A percentile compares a stretch with the other conserved stretches of the same genome.
Conservation (phyloP, 768 basidiomycete species). For the Naematelia encephala region DNA sequence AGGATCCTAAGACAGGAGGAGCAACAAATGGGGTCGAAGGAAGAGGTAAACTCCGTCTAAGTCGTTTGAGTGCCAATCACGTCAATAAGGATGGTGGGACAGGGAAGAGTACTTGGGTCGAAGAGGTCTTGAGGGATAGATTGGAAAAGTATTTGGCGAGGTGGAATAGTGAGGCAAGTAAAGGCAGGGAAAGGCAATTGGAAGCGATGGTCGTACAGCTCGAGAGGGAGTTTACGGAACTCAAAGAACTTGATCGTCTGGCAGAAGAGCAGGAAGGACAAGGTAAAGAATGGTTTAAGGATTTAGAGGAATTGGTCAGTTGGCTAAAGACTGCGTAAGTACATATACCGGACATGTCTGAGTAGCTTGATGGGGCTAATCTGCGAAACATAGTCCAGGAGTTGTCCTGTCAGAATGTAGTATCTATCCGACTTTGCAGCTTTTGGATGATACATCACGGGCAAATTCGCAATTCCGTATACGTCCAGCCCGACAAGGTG, state of each 20-base stretch:
- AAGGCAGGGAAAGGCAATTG: constrained; percentile 9
- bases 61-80: constrained; percentile 30
- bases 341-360: background rate
- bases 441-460: constrained; percentile 3
- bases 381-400: background rate
- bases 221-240: constrained; percentile 19
- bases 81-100: constrained; percentile 23
- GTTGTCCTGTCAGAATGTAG: background rate
- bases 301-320: constrained; percentile 16
- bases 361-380: background rate
- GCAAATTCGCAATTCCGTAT: constrained; percentile 17
- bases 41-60: constrained; percentile 24
- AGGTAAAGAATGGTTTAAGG: constrained; percentile 22
- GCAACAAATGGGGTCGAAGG: constrained; percentile 1
- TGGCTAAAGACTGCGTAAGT: background rate
- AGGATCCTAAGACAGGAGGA: constrained; percentile 3
- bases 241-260: constrained; percentile 33
- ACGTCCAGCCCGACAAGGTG: constrained; percentile 17
- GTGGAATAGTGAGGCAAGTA: constrained; percentile 19
- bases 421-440: constrained; percentile 27
- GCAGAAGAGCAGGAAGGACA: constrained; percentile 1
- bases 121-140: constrained; percentile 9
- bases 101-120: constrained; percentile 21
- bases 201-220: constrained; percentile 10
- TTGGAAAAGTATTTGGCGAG: constrained; percentile 25